These are phyloP conservation scores for Nakaseomyces delphensis DNA, from an alignment of 1,139 yeast species.

Conservation along the genomic window DNA sequence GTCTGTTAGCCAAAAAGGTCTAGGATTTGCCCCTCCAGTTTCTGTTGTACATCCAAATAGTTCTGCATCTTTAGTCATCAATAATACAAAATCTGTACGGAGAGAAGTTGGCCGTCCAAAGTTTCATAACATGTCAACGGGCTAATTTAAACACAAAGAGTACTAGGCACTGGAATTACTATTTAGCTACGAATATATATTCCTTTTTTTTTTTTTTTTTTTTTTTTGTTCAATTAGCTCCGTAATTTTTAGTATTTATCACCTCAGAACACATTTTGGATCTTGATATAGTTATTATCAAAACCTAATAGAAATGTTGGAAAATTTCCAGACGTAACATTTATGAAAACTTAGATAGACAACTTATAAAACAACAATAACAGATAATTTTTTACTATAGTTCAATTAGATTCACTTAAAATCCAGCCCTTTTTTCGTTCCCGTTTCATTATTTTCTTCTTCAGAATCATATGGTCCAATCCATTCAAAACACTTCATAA, in stretches of 20 bases:
- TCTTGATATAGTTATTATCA: no score
- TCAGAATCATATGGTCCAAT: constrained; percentile 36
- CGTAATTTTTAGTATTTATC: no score
- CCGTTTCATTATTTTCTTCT: not conserved
- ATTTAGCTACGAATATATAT: no score
- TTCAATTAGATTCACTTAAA: not conserved
- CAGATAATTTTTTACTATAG: no score
- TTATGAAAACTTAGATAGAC: not conserved
- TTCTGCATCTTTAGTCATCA: constrained; percentile 1
- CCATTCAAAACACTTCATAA: constrained; percentile 90
- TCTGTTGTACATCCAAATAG: constrained; percentile 24
- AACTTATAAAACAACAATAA: not conserved
- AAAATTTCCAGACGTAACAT: no score
- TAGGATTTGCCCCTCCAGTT: constrained; percentile 24
- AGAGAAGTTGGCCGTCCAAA: constrained; percentile 31
- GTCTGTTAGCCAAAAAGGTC: not conserved
- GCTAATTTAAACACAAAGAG: constrained; percentile 12
- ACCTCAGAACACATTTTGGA: no score
- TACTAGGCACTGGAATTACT: no score
- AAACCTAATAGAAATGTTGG: no score
- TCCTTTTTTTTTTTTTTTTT: no score
- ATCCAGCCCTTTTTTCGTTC: not conserved
- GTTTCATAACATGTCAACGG: constrained; percentile 10
- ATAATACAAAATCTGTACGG: constrained; percentile 11
- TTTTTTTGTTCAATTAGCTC: no score